Base-by-base conservation (phyloP, 2,329 filamentous ascomycete genomes). In the Tympanopsis confertula region DNA sequence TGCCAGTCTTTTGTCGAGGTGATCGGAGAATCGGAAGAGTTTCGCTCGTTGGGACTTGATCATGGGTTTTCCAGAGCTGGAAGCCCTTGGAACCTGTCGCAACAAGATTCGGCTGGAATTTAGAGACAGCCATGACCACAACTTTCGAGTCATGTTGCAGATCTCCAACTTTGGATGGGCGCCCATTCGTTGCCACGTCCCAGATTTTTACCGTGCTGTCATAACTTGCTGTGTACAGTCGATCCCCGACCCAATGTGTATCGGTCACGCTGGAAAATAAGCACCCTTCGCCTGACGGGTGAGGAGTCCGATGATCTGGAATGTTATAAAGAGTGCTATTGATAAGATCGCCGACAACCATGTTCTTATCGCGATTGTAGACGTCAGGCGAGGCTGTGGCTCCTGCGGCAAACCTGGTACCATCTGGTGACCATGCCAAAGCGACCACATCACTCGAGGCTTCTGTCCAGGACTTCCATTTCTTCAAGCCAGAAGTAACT, bases 321-420 rank as follows among this genome's bases (percentile, higher is more conserved):
- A 33, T 7, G 10, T 78, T 74, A 38, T 60, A 54, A 5, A 78
- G 48, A 1, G 46, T 47, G 15, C 59, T 62, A 1, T 47, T 45
- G 1, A 48, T 43, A 3, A 63, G 43, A 42, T 71, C 56, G 1
- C 74, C 74, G 24, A 72, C 50, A 1, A 78, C 47, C 1, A 78
- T 54, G 44, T 78, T 78, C 41, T 73, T 69, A 0, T 62, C 57
- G 28, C 68, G 57, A 41, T 79, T 79, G 47, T 79, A 79, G 29
- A 73, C 66, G 44, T 78, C 73, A 3, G 65, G 65, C 4, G 73
- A 64, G 20, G 72, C 67, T 4, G 71, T 66, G 4, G 72, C 68
- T 2, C 73, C 74, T 7, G 67, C 71, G 19, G 68, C 71, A 46
- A 78, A 79, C 3, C 47, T 55, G 2, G 61, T 60, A 2, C 71